These are phyloP conservation scores for Lumnitzera racemosa DNA, from an alignment of 345 rosid genomes.

Conservation along the genomic window DNA sequence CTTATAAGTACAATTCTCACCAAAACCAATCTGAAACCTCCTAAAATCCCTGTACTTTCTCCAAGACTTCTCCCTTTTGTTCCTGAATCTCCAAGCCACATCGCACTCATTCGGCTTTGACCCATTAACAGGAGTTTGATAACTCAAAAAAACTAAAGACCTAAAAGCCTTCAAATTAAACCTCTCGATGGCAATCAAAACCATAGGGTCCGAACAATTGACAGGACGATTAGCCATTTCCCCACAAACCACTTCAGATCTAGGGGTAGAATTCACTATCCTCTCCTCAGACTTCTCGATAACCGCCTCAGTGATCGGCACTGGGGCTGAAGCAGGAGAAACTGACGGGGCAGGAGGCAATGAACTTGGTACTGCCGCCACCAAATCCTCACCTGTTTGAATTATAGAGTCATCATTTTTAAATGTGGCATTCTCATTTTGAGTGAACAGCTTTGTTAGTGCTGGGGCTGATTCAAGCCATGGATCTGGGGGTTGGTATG, in stretches of 20 bases:
- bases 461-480: slow-evolving; percentile 94
- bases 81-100: slow-evolving; percentile 87
- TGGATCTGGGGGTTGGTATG: slow-evolving; percentile 96
- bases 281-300: slow-evolving; percentile 43
- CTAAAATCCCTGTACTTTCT: slow-evolving; percentile 86
- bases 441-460: slow-evolving; percentile 63
- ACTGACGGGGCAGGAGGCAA: slow-evolving; percentile 9
- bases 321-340: slow-evolving; percentile 17
- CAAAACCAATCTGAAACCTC: slow-evolving; percentile 61
- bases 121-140: slow-evolving; percentile 68
- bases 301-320: slow-evolving; percentile 29
- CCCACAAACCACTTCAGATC: slow-evolving; percentile 12
- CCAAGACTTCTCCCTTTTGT: slow-evolving; percentile 92
- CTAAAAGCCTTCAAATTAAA: slow-evolving; percentile 64
- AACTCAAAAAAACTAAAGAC: slow-evolving; percentile 70
- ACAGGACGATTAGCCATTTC: slow-evolving; percentile 40
- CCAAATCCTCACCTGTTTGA: slow-evolving; percentile 78
- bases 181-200: slow-evolving; percentile 57
- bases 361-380: too few species aligned
- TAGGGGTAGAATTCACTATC: slow-evolving; percentile 25
- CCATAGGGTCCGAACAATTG: slow-evolving; percentile 85
- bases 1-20: slow-evolving; percentile 58
- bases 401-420: slow-evolving; percentile 57
- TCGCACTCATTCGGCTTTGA: slow-evolving; percentile 71
- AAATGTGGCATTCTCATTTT: slow-evolving; percentile 71